Evolutionary conservation across 352 stramenopile genomes (phyloP), one percentile per base, ranked within the genome.

Genomic region (Phytophthora multivora): DNA sequence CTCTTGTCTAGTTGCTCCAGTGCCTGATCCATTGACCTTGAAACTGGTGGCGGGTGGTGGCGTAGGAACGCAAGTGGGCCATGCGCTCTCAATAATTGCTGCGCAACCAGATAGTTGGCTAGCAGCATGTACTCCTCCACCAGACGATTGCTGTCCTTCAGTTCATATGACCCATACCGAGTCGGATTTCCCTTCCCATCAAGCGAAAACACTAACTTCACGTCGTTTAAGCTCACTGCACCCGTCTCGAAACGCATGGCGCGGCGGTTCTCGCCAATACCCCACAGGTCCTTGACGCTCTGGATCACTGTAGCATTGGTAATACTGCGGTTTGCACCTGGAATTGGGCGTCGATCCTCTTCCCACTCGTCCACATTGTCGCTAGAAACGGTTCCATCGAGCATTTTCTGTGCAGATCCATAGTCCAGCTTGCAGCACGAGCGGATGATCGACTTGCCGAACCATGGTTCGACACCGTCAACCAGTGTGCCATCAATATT

Each of bases 71-170:
- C 94, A 18, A 91, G 49, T n/a, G 83, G 77, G 0, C 86, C 86
- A 21, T 94, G 83, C 19, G 93, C 80, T 18, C 90, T 89, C 38
- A 98, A 89, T 11, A 99, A 76, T 23, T 97, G 85, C 63, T 99
- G 90, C 15, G 97, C 97, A 15, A 99, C 97, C 11, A 99, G 73
- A 60, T 97, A 99, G 66, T 99, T 99, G 5, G 97, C 97, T 25
- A 99, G 64, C 5, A 99, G 80, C 97, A 99, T 99, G 77, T 97
- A 99, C 73, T 99, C 97, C 75, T 99, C 97, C 7, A 99, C 88
- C 9, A 98, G 69, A 5, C 89, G 77, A 64, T 99, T 99, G 31
- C 90, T 98, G 68, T 99, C 90, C 28, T 95, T 91, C 31, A 98
- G 91, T 13, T 95, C 82, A 61, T 99, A 99, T 3, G 83, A 87